Conservation (phyloP, 495 filamentous ascomycete genomes). For the Penicillium cataractarum region DNA sequence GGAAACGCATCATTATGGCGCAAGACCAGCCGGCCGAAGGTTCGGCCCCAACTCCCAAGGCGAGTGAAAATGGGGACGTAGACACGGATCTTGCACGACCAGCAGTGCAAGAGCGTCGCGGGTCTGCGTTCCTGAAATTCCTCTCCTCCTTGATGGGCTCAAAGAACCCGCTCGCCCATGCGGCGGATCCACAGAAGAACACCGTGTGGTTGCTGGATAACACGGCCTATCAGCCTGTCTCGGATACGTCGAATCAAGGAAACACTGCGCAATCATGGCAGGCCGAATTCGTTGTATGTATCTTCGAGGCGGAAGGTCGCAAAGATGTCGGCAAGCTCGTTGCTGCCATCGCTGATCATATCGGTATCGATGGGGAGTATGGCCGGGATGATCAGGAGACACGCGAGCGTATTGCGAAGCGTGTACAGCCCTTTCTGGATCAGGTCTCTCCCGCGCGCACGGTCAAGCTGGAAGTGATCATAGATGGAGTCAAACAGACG, state of each 20-base stretch:
- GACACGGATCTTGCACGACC: not conserved
- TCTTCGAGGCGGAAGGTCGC: constrained; percentile 72
- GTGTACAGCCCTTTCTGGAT: constrained; percentile 78
- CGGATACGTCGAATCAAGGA: constrained; percentile 27
- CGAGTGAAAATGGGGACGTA: not conserved
- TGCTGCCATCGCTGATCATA: constrained; percentile 67
- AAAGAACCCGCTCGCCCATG: constrained; percentile 34
- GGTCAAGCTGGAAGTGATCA: constrained; percentile 60
- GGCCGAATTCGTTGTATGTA: constrained; percentile 78
- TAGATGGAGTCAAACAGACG: constrained; percentile 41
- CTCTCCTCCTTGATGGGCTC: constrained; percentile 33
- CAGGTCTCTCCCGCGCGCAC: constrained; percentile 68
- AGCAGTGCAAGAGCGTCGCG: constrained; percentile 26
- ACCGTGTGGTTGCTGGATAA: constrained; percentile 91
- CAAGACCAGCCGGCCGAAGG: constrained; percentile 6
- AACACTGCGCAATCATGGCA: constrained; percentile 58
- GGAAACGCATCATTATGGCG: constrained; percentile 18
- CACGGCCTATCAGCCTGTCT: constrained; percentile 67
- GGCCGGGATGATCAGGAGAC: constrained; percentile 60
- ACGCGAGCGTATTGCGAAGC: constrained; percentile 65
- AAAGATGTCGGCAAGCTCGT: constrained; percentile 67
- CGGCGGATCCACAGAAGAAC: constrained; percentile 55
- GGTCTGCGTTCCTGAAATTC: constrained; percentile 36
- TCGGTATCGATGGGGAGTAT: constrained; percentile 65
- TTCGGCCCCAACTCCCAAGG: constrained; percentile 8